Evolutionary conservation across 768 basidiomycete genomes (phyloP), one percentile per base, ranked within the genome.

Genomic region (Hortiboletus flavorubellus): DNA sequence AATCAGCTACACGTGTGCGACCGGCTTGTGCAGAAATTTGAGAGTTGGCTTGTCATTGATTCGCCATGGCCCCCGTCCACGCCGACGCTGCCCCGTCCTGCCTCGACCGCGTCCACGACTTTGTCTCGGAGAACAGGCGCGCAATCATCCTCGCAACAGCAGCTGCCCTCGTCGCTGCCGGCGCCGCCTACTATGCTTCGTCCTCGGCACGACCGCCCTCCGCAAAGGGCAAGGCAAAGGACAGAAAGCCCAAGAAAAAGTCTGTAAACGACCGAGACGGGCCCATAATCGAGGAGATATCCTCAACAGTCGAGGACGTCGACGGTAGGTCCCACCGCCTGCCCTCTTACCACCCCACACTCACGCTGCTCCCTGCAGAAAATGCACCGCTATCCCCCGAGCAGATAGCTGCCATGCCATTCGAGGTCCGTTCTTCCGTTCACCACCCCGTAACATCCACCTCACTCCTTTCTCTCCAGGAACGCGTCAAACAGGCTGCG

Each of bases 211-310:
- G 63, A 47, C 59, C 67, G 15, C 64, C 64, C 60, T 67, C 65
- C n/a, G 77, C 76, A 64, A 74, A 76, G 73, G 70, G 68, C 53
- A 83, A 80, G 65, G 74, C 68, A 46, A 79, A 75, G 68, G 84
- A 78, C 60, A 76, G 69, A 51, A 70, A 62, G 44, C 43, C 41
- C 14, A 87, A 86, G 75, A 82, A 78, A 72, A 82, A 80, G 72
- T 61, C 78, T 0, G 72, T 67, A 12, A 85, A 82, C 65, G 82
- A 83, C 58, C 57, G 71, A 7, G 84, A 90, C 56, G 86, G 87
- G 0, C 93, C 93, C 38, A 76, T 96, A 40, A 71, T 96, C 46
- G 91, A 95, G 77, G 91, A 94, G 70, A 68, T 79, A 50, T 78
- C 76, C 49, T 77, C 86, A 4, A 75, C 71, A 59, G 70, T 67